Evolutionary conservation across 352 stramenopile species (phyloP).

Genomic region (Pelagophyceae sp.): DNA sequence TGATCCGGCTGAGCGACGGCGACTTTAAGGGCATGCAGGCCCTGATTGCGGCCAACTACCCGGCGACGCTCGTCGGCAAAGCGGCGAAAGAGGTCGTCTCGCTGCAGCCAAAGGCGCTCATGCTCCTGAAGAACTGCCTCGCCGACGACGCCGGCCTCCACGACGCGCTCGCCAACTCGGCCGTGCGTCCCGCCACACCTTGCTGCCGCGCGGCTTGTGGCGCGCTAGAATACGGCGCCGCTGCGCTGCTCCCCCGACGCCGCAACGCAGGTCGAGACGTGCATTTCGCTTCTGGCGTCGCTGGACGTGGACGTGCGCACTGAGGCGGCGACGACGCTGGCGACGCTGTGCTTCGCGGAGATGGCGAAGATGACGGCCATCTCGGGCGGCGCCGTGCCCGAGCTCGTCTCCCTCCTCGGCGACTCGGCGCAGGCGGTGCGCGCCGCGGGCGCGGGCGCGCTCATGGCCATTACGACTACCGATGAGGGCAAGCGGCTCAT

Average conservation of each 20-base stretch:
- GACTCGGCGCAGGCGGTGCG: neutral
- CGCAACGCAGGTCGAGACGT: too few relatives aligned
- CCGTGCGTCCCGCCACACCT: too few relatives aligned
- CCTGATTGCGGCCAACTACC: neutral
- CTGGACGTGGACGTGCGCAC: neutral
- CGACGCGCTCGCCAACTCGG: neutral
- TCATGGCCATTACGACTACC: neutral
- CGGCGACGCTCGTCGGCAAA: neutral
- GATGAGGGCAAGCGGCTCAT: slow-evolving; percentile 15
- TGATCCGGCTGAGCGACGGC: neutral
- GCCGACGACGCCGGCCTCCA: neutral
- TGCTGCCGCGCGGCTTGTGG: too few relatives aligned
- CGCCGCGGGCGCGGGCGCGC: neutral
- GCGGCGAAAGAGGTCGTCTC: neutral
- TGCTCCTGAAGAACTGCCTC: neutral
- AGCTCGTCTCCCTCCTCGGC: neutral
- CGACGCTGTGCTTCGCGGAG: slow-evolving; percentile 6
- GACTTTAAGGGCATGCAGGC: neutral
- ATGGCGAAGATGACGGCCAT: neutral
- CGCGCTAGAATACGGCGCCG: too few relatives aligned
- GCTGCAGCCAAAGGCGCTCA: neutral
- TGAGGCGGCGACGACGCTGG: neutral
- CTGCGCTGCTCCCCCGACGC: too few relatives aligned
- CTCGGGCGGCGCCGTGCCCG: neutral
- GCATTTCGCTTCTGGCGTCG: neutral